Conservation (phyloP, 2,329 filamentous ascomycete species). For the Erysiphe neolycopersici region DNA sequence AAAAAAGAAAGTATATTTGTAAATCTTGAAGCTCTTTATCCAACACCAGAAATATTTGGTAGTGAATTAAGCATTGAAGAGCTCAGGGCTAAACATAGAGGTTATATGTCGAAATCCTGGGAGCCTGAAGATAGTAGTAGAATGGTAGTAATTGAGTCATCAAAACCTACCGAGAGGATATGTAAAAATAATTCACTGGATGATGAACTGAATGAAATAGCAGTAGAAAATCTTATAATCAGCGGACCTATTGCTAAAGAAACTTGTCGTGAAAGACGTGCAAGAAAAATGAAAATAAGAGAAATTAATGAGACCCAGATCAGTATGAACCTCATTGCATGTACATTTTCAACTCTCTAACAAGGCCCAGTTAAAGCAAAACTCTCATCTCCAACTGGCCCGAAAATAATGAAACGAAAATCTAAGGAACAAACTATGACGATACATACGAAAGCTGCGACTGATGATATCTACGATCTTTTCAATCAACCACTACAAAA, state of each 20-base stretch:
- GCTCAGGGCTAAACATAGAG: conserved; percentile 50
- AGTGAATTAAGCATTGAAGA: conserved; percentile 82
- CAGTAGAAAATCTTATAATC: conserved; percentile 4
- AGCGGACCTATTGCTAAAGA: conserved; percentile 15
- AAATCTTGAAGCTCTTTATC: conserved; percentile 64
- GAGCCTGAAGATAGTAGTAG: conserved; percentile 11
- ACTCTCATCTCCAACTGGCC: conserved; percentile 64
- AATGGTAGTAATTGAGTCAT: background rate
- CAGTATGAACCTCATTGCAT: conserved; percentile 27
- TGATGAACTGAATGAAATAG: too few species aligned
- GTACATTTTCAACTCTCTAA: conserved; percentile 8
- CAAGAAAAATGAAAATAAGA: conserved; percentile 51
- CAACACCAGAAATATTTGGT: conserved; percentile 39
- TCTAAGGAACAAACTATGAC: conserved; percentile 86
- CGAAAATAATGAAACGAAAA: conserved; percentile 49
- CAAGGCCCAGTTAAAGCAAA: conserved; percentile 55
- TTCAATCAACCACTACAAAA: conserved; percentile 59
- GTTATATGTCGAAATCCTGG: conserved; percentile 36
- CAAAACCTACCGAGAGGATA: background rate
- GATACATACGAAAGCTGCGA: conserved; percentile 78
- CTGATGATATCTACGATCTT: conserved; percentile 90
- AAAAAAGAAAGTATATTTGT: conserved; percentile 71
- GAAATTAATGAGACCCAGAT: conserved; percentile 85
- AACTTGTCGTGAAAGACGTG: conserved; percentile 20
- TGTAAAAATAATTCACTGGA: too few species aligned